Base-by-base conservation (phyloP, 768 basidiomycete genomes). In the Termitomyces heimii region DNA sequence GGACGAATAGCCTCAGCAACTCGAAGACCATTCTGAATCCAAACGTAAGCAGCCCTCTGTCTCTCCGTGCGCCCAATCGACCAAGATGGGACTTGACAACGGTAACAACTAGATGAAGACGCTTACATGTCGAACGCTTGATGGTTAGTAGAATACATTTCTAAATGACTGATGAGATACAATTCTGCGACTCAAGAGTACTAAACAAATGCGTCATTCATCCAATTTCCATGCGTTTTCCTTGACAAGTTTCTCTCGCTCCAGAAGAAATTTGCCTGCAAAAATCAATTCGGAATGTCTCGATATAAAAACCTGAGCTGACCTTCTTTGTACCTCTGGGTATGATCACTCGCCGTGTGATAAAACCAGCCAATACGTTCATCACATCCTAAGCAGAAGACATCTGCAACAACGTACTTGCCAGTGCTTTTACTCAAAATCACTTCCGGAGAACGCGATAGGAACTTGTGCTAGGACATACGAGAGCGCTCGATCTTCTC, bases 311-410 rank as follows among this genome's bases (percentile, higher is more conserved):
- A 58, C 32, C 12, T 9, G 4, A 9, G 63, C 79, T 39, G 34
- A 83, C 90, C 86, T 81, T 93, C 91, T 69, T 92, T 93, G 67
- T 93, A 92, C 67, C 87, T 91, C 80, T 93, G 91, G 3, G 82
- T 77, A 39, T 75, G 73, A 61, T 92, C 88, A 0, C 85, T 79
- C 13, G 91, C 89, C 66, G 86, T 88, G 68, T 89, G 83, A 63
- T 93, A 93, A 65, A 77, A 90, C 90, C 91, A 93, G 1, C 91
- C 90, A 4, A 92, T 56, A 35, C 88, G 79, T 16, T 88, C 88
- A 56, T 86, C 84, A 70, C 91, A 93, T 0, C 88, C 89, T 32
- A 88, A 53, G 65, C 91, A 93, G 66, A 82, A 92, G 1, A 85
- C 81, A 66, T 93, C 91, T 13, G 89, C 86, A 7, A 93, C 91